Conservation (phyloP, 805 yeast species). For the Sungouiella thailandica region DNA sequence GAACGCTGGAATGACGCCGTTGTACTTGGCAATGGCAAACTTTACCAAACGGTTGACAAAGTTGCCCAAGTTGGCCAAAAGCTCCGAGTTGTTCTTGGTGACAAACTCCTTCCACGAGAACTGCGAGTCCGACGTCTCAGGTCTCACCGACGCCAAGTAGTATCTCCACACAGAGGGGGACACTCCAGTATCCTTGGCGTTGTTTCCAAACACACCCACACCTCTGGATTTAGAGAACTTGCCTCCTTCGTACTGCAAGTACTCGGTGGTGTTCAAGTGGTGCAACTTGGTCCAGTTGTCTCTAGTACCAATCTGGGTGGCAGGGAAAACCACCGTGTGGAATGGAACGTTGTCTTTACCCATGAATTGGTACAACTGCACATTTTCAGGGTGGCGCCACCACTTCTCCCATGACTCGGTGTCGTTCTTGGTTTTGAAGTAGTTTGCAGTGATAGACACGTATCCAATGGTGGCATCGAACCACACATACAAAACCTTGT, state of each 20-base stretch:
- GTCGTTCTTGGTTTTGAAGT: slow-evolving; percentile 48
- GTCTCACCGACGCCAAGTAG: slow-evolving; percentile 86
- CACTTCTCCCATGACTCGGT: slow-evolving; percentile 68
- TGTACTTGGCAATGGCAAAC: slow-evolving; percentile 84
- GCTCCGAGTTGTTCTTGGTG: slow-evolving; percentile 86
- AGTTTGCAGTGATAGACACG: slow-evolving; percentile 92
- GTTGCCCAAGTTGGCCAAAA: slow-evolving; percentile 94
- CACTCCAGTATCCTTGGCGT: slow-evolving; percentile 89
- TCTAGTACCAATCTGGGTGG: slow-evolving; percentile 81
- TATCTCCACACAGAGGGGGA: slow-evolving; percentile 97
- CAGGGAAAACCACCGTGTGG: slow-evolving; percentile 98
- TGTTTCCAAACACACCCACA: slow-evolving; percentile 96
- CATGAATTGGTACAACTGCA: slow-evolving; percentile 92
- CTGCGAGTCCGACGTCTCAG: slow-evolving; percentile 93
- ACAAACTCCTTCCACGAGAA: slow-evolving; percentile 98
- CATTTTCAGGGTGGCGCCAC: slow-evolving; percentile 95
- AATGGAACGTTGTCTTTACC: slow-evolving; percentile 99
- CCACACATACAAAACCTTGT: slow-evolving; percentile 97
- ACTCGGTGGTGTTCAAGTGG: slow-evolving; percentile 92
- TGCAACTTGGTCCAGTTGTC: slow-evolving; percentile 88
- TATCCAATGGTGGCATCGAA: slow-evolving; percentile 98
- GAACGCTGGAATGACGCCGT: slow-evolving; percentile 79
- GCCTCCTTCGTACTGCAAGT: slow-evolving; percentile 95
- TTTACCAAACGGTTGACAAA: slow-evolving; percentile 91
- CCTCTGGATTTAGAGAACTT: slow-evolving; percentile 98